A percentile compares a stretch with the other conserved stretches of the same genome.
phyloP scores from a whole-genome alignment of 108 stramenopile genomes.

The Nannochloropsis granulata region DNA sequence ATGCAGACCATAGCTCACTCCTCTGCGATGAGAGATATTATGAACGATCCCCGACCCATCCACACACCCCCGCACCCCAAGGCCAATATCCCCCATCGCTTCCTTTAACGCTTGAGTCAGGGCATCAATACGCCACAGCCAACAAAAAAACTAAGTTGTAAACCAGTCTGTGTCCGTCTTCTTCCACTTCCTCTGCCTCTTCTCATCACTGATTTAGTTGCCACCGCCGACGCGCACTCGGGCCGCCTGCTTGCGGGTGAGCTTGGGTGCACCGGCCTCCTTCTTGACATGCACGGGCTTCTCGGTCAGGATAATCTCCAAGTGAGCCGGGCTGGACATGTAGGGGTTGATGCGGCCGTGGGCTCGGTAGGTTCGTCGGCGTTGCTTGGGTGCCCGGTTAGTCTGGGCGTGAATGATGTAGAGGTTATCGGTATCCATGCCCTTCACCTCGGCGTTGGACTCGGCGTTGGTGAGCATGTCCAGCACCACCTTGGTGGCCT shows the following conservation, averaged over 20 bases:
- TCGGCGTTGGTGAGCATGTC: conserved; percentile 86
- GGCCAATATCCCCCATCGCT: too few species aligned
- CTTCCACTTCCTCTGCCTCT: too few species aligned
- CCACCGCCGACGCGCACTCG: conserved; percentile 7
- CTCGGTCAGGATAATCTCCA: conserved; percentile 89
- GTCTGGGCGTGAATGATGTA: conserved; percentile 78
- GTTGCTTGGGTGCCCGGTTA: conserved; percentile 89
- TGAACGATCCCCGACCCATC: too few species aligned
- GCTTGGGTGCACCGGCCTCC: conserved; percentile 7
- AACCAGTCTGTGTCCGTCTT: too few species aligned
- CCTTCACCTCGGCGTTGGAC: conserved; percentile 91
- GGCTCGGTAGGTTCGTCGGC: conserved; percentile 96
- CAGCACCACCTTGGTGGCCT: conserved; percentile 84
- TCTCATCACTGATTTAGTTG: not conserved
- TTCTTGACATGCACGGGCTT: conserved; percentile 37
- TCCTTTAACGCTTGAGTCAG: too few species aligned
- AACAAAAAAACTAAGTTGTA: too few species aligned
- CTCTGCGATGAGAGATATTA: too few species aligned
- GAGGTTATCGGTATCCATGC: conserved; percentile 65
- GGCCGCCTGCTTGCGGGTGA: conserved; percentile 40
- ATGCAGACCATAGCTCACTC: too few species aligned
- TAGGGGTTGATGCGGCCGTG: conserved; percentile 98
- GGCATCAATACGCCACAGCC: too few species aligned
- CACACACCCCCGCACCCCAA: too few species aligned
- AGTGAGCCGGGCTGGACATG: conserved; percentile 91